Evolutionary conservation across 768 basidiomycete genomes (phyloP).

Genomic region (Tylopilus subfusipes): DNA sequence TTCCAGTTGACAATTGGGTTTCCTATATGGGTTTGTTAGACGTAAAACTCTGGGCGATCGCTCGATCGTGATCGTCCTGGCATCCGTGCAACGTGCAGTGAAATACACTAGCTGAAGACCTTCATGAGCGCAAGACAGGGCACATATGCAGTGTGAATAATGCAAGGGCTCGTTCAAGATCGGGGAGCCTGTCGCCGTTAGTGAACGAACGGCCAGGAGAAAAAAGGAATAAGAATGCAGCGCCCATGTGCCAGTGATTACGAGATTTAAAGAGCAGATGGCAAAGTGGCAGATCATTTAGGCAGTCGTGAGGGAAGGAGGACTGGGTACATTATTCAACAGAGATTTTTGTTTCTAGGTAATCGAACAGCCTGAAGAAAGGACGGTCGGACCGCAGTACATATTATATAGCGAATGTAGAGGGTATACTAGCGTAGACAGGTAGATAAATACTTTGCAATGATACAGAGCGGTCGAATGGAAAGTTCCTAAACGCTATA

Average conservation of each 20-base stretch:
- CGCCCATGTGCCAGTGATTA: neutral
- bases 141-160: neutral
- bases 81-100: neutral
- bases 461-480: slow-evolving; percentile 23
- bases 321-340: neutral
- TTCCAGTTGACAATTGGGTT: neutral
- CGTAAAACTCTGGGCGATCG: slow-evolving; percentile 15
- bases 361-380: neutral
- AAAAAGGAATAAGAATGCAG: neutral
- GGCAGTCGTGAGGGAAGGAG: slow-evolving; percentile 1
- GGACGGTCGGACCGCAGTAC: slow-evolving; percentile 15
- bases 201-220: neutral
- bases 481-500: slow-evolving; percentile 16
- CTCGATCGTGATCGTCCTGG: slow-evolving; percentile 17
- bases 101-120: neutral
- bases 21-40: slow-evolving; percentile 3
- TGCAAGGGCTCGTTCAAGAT: neutral
- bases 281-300: neutral
- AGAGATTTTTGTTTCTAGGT: slow-evolving; percentile 2
- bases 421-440: slow-evolving; percentile 15
- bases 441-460: slow-evolving; percentile 24
- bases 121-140: neutral
- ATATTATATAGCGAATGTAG: slow-evolving; percentile 8
- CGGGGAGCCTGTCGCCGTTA: neutral
- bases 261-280: neutral